These are phyloP conservation scores for Proliferodiscus dingleyae DNA, from an alignment of 2,329 filamentous ascomycete species.

Conservation along the genomic window DNA sequence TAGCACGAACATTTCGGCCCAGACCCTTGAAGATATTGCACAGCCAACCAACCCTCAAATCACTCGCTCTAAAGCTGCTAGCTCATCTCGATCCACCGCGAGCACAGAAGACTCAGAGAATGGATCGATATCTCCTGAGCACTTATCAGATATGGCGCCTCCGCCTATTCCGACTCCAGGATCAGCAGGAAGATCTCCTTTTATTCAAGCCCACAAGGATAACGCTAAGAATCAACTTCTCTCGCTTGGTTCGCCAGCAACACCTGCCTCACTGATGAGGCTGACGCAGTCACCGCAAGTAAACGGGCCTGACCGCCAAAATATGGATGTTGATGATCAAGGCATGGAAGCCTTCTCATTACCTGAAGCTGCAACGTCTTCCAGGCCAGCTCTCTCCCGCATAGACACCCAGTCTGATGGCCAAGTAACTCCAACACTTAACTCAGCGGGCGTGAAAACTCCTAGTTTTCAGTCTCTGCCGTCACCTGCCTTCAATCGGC, in stretches of 20 bases:
- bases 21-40: conserved; percentile 34
- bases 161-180: conserved; percentile 62
- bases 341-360: conserved; percentile 64
- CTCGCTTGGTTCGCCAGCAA: conserved; percentile 57
- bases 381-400: conserved; percentile 43
- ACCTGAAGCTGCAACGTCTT: conserved; percentile 63
- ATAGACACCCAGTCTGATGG: conserved; percentile 49
- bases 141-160: conserved; percentile 61
- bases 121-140: conserved; percentile 60
- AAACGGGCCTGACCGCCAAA: conserved; percentile 37
- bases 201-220: conserved; percentile 52
- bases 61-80: conserved; percentile 35
- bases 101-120: conserved; percentile 55
- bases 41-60: conserved; percentile 31
- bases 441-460: conserved; percentile 30
- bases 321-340: conserved; percentile 43
- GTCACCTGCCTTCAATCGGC: conserved; percentile 41
- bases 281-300: conserved; percentile 41
- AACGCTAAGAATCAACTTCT: conserved; percentile 33
- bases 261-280: conserved; percentile 84
- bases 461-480: conserved; percentile 35
- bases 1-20: conserved; percentile 38
- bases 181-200: conserved; percentile 63
- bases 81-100: conserved; percentile 23
- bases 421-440: conserved; percentile 50